Base-by-base conservation (phyloP, 2,329 filamentous ascomycete genomes). In the Cryphonectria nitschkei region DNA sequence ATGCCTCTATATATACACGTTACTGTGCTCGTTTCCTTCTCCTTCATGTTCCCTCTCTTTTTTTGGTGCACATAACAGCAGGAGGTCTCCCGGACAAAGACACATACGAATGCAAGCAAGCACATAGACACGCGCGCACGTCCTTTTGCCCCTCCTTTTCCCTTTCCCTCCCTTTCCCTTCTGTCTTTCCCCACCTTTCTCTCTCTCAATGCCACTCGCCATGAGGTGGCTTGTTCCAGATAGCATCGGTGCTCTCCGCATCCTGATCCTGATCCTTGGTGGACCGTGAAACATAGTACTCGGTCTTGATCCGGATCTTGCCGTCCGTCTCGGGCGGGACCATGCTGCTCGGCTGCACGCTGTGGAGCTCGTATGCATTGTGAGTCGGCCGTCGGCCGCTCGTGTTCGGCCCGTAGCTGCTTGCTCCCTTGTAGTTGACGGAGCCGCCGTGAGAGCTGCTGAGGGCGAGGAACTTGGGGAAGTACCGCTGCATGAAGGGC, bases 281-380 rank as follows among this genome's bases (percentile, higher is more conserved):
- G 46, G 46, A n/a, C 46, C 46, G 46, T 19, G 46, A 52, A 3
- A 52, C 46, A 9, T 52, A 52, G 46, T 52, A 52, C 46, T 52
- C 46, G 46, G 46, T 52, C 46, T 52, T 52, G 46, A 52, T 52
- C 19, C 46, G 46, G 46, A 52, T 52, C 46, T 52, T 52, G 46
- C 19, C 19, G 6, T 52, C 46, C 19, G 26, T 22, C 19, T 52
- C 46, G 19, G 46, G 19, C 46, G 46, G 7, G 46, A 9, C 46
- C 19, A 52, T 16, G 41, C 62, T 65, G 34, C 62, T 41, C 62
- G 34, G 34, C 62, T 65, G 62, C 32, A 65, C 41, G 41, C 62
- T 65, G 62, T 65, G 62, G 16, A 65, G 62, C 39, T 65, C 32
- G 39, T 65, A 65, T 11, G 16, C 41, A 34, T 26, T 34, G 32